Conservation (phyloP, 2,329 filamentous ascomycete species). For the Pyrenochaeta sp. region DNA sequence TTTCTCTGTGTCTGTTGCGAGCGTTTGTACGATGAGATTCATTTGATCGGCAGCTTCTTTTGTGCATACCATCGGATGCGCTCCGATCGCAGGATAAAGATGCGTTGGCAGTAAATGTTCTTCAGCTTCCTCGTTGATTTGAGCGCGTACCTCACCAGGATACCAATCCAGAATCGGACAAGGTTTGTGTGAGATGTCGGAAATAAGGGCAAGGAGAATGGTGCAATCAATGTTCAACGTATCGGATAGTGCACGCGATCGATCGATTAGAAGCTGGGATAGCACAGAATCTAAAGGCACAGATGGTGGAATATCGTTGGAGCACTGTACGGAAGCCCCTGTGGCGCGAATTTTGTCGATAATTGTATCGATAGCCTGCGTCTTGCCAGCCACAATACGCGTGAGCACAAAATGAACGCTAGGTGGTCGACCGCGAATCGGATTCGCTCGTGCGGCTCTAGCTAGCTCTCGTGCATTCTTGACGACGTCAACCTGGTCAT, state of each 20-base stretch:
- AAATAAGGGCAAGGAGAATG: slow-evolving; percentile 75
- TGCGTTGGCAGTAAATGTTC: slow-evolving; percentile 67
- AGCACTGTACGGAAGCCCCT: slow-evolving; percentile 52
- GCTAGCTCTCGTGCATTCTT: slow-evolving; percentile 67
- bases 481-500: slow-evolving; percentile 64
- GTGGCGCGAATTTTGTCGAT: slow-evolving; percentile 64
- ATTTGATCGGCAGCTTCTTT: slow-evolving; percentile 71
- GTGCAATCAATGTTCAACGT: slow-evolving; percentile 72
- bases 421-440: slow-evolving; percentile 68
- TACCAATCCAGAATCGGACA: slow-evolving; percentile 59
- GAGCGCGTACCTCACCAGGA: slow-evolving; percentile 68
- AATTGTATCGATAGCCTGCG: slow-evolving; percentile 64
- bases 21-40: slow-evolving; percentile 52
- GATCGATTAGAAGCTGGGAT: slow-evolving; percentile 49
- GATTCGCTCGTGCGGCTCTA: slow-evolving; percentile 64
- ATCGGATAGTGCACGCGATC: slow-evolving; percentile 50
- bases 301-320: slow-evolving; percentile 34
- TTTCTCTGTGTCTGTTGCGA: slow-evolving; percentile 55
- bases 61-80: slow-evolving; percentile 70
- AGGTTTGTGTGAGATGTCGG: slow-evolving; percentile 72
- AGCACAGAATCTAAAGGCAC: slow-evolving; percentile 36
- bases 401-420: slow-evolving; percentile 68
- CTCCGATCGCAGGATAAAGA: slow-evolving; percentile 69
- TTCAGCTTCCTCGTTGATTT: slow-evolving; percentile 70
- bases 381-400: slow-evolving; percentile 61